phyloP scores from a whole-genome alignment of 441 rosid species.

The Euphorbia schlechtendalii region DNA sequence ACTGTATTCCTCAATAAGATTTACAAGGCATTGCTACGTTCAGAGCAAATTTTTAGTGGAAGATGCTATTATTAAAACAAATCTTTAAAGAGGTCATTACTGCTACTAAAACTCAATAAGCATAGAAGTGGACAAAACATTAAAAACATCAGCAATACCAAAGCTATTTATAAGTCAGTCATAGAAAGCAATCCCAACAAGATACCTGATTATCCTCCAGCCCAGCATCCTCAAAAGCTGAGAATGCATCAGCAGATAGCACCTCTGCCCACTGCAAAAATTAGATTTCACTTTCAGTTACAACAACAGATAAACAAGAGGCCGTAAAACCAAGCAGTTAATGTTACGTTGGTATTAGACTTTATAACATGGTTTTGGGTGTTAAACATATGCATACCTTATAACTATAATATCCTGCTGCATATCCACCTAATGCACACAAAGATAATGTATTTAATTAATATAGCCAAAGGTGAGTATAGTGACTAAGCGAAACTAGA shows the following conservation, averaged over 20 bases:
- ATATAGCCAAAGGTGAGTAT: not conserved
- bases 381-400: slow-evolving; percentile 44
- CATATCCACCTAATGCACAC: slow-evolving; percentile 66
- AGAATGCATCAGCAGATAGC: slow-evolving; percentile 97
- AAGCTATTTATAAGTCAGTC: not conserved
- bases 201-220: slow-evolving; percentile 61
- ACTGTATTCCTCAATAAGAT: not conserved
- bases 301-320: not conserved
- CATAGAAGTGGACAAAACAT: slow-evolving; percentile 1
- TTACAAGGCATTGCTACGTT: not conserved
- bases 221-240: slow-evolving; percentile 96
- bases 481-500: not conserved
- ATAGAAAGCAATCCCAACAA: slow-evolving; percentile 13
- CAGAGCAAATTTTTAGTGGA: not conserved
- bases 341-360: not conserved
- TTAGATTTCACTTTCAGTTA: slow-evolving; percentile 17
- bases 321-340: not conserved
- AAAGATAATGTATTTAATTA: slow-evolving; percentile 15
- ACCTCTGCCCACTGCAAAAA: slow-evolving; percentile 96
- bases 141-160: not conserved
- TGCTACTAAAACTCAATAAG: too few species aligned
- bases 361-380: not conserved
- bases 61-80: not conserved
- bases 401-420: slow-evolving; percentile 96
- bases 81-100: too few species aligned